These are phyloP conservation scores for Odontarrhena argentea DNA, from an alignment of 345 rosid genomes.

Conservation along the genomic window DNA sequence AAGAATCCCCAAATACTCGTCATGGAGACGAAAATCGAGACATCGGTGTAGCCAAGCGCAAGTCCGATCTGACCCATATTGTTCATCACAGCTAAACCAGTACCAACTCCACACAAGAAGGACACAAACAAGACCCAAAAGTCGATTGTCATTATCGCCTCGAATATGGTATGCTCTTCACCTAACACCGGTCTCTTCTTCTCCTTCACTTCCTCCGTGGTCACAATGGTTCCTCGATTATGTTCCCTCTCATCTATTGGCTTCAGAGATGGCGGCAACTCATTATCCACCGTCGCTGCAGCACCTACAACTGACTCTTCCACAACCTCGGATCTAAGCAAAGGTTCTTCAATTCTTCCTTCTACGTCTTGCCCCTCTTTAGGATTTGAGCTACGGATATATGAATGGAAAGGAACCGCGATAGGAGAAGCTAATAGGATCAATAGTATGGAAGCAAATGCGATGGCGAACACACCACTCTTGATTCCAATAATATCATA, in stretches of 20 bases:
- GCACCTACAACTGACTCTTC: constrained; percentile 30
- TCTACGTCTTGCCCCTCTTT: constrained; percentile 41
- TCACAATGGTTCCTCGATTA: not conserved
- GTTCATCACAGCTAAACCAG: constrained; percentile 61
- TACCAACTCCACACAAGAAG: constrained; percentile 58
- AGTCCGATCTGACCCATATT: constrained; percentile 69
- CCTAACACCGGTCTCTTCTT: constrained; percentile 47
- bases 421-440: constrained; percentile 52
- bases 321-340: constrained; percentile 38
- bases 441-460: constrained; percentile 51
- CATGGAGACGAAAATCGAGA: constrained; percentile 57
- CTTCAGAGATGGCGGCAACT: constrained; percentile 28
- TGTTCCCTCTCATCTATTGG: constrained; percentile 27
- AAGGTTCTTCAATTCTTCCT: constrained; percentile 45
- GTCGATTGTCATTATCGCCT: constrained; percentile 49
- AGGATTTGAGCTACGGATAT: constrained; percentile 19
- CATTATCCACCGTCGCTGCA: constrained; percentile 30
- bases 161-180: constrained; percentile 54
- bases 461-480: constrained; percentile 42
- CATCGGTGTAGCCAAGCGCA: constrained; percentile 57
- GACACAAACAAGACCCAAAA: constrained; percentile 67
- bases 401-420: constrained; percentile 47
- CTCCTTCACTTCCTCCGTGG: not conserved
- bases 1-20: constrained; percentile 70
- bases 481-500: constrained; percentile 54